phyloP scores from a whole-genome alignment of 2,329 filamentous ascomycete species.

The Apiospora hydei region DNA sequence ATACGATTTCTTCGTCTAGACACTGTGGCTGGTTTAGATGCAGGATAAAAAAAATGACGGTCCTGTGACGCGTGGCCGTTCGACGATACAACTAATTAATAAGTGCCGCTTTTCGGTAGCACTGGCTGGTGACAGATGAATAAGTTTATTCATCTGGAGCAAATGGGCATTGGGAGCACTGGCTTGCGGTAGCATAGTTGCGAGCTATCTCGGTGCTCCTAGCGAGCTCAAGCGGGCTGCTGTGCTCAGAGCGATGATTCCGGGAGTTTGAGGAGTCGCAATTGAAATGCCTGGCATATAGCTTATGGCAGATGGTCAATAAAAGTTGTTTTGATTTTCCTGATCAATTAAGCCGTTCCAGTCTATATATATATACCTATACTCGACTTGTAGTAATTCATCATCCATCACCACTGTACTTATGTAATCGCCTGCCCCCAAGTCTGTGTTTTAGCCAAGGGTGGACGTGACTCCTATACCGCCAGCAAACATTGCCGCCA shows the following conservation, averaged over 20 bases:
- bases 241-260: slow-evolving; percentile 2
- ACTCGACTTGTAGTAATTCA: background rate
- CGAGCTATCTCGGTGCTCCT: background rate
- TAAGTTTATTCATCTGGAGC: background rate
- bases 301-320: slow-evolving; percentile 13
- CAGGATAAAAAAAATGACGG: background rate
- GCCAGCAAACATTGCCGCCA: slow-evolving; percentile 63
- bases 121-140: background rate
- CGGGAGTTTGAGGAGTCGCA: slow-evolving; percentile 17
- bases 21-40: slow-evolving; percentile 11
- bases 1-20: slow-evolving; percentile 16
- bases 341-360: background rate
- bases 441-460: background rate
- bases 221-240: background rate
- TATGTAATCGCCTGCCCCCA: background rate
- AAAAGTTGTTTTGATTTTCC: slow-evolving; percentile 22
- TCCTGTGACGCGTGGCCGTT: background rate
- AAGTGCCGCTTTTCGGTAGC: background rate
- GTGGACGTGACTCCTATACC: slow-evolving; percentile 47
- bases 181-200: background rate
- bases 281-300: slow-evolving; percentile 17
- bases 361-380: background rate
- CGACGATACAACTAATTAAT: slow-evolving; percentile 19
- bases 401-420: background rate
- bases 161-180: background rate